Evolutionary conservation across 805 yeast genomes (phyloP).

Genomic region (Limtongozyma cylindracea): DNA sequence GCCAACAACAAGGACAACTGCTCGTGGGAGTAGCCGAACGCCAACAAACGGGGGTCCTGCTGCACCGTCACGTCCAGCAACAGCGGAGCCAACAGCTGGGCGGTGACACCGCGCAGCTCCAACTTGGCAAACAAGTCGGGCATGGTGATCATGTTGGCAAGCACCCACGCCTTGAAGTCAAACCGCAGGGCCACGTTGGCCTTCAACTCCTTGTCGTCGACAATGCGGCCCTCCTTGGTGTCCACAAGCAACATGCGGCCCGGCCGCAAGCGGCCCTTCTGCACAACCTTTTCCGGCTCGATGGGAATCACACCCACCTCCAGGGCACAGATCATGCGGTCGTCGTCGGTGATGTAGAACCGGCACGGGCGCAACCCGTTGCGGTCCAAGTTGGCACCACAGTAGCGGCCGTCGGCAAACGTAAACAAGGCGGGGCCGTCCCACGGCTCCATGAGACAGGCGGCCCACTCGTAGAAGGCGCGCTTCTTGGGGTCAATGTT

Average conservation of each 20-base stretch:
- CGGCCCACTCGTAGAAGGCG: conserved; percentile 98
- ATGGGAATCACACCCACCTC: conserved; percentile 94
- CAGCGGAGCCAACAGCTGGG: conserved; percentile 1
- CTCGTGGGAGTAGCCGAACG: conserved; percentile 89
- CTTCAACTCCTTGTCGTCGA: conserved; percentile 81
- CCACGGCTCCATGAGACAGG: conserved; percentile 98
- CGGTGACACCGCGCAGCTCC: conserved; percentile 9
- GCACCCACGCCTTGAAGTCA: conserved; percentile 87
- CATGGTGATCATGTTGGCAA: conserved; percentile 67
- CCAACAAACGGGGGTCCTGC: conserved; percentile 58
- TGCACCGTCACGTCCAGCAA: conserved; percentile 22
- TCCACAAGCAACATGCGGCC: conserved; percentile 93
- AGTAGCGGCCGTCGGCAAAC: conserved; percentile 90
- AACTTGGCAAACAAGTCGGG: conserved; percentile 47
- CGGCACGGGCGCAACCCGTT: conserved; percentile 97
- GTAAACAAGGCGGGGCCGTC: conserved; percentile 97
- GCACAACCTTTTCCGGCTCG: conserved; percentile 55
- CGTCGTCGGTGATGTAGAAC: conserved; percentile 84
- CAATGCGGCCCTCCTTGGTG: conserved; percentile 78
- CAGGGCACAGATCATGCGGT: conserved; percentile 90
- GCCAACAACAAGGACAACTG: conserved; percentile 63
- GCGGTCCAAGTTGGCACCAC: conserved; percentile 95
- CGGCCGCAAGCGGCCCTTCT: conserved; percentile 87
- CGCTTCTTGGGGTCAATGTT: conserved; percentile 75
- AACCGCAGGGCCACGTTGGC: conserved; percentile 50